These are phyloP conservation scores for Alternaria sp. DNA, from an alignment of 2,329 filamentous ascomycete genomes.

Conservation along the genomic window DNA sequence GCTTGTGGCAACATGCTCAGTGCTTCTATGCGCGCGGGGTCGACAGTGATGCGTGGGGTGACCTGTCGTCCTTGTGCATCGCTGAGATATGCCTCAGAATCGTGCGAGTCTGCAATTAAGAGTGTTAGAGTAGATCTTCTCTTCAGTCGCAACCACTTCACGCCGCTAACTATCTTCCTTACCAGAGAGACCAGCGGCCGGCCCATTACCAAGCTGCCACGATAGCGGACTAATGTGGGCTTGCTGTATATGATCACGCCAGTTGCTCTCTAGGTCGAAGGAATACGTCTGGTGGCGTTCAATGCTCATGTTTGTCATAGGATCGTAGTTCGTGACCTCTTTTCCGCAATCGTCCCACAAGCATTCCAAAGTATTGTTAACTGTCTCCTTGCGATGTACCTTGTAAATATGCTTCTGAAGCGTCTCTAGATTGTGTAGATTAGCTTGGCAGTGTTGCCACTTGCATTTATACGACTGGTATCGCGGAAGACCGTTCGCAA, in stretches of 20 bases:
- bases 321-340: constrained; percentile 32
- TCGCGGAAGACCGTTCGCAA: constrained; percentile 35
- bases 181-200: constrained; percentile 64
- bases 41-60: constrained; percentile 54
- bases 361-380: constrained; percentile 53
- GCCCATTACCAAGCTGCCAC: constrained; percentile 69
- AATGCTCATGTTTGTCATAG: constrained; percentile 31
- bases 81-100: constrained; percentile 59
- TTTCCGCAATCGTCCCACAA: constrained; percentile 56
- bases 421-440: constrained; percentile 69
- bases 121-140: constrained; percentile 26
- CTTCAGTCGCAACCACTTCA: constrained; percentile 9
- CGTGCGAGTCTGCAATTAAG: constrained; percentile 44
- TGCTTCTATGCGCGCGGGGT: constrained; percentile 22
- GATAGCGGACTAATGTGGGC: constrained; percentile 62
- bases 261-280: constrained; percentile 53
- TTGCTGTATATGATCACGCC: constrained; percentile 62
- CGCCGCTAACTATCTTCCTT: constrained; percentile 49
- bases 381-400: constrained; percentile 56
- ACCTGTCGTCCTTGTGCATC: constrained; percentile 57
- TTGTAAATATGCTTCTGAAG: constrained; percentile 67
- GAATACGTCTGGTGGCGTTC: constrained; percentile 31
- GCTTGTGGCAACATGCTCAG: constrained; percentile 4
- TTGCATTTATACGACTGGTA: constrained; percentile 64
- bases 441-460: constrained; percentile 65